A percentile compares a stretch with the other conserved stretches of the same genome.
phyloP scores from a whole-genome alignment of 139 green algal genomes.

The Volvox reticuliferus region DNA sequence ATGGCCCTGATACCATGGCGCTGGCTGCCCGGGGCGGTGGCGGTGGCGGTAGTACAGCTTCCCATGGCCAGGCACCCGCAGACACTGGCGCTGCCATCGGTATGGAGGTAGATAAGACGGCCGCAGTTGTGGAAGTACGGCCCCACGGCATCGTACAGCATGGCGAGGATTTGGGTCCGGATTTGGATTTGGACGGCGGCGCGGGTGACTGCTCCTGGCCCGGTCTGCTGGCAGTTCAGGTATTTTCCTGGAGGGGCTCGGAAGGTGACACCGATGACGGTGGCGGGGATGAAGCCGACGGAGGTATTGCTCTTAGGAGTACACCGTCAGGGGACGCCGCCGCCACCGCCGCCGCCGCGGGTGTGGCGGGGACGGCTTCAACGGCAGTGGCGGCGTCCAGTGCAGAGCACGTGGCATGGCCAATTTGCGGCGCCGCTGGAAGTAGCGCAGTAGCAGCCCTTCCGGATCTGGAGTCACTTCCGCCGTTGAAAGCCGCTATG shows the following conservation, averaged over 20 bases:
- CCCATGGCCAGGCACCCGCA: too few species aligned
- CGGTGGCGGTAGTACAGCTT: too few species aligned
- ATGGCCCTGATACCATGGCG: too few species aligned
- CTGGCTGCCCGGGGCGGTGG: too few species aligned
- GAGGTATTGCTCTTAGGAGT: neutral
- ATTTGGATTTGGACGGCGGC: neutral
- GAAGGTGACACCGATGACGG: neutral
- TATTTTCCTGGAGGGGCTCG: neutral
- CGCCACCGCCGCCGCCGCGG: neutral
- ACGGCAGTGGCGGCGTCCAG: neutral
- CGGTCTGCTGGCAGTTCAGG: neutral
- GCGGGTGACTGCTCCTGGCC: neutral
- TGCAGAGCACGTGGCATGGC: neutral
- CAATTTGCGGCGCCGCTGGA: neutral
- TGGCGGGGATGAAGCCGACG: neutral
- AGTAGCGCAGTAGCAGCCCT: neutral
- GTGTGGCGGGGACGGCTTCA: neutral
- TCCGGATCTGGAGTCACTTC: neutral
- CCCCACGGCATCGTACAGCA: neutral
- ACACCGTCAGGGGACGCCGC: neutral
- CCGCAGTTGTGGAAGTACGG: too few species aligned
- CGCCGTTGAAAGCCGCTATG: conserved; percentile 1
- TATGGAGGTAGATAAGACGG: too few species aligned
- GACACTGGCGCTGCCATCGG: too few species aligned
- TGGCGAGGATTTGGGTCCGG: neutral